Evolutionary conservation across 495 filamentous ascomycete genomes (phyloP).

Genomic region (Beverwykella pulmonaria): DNA sequence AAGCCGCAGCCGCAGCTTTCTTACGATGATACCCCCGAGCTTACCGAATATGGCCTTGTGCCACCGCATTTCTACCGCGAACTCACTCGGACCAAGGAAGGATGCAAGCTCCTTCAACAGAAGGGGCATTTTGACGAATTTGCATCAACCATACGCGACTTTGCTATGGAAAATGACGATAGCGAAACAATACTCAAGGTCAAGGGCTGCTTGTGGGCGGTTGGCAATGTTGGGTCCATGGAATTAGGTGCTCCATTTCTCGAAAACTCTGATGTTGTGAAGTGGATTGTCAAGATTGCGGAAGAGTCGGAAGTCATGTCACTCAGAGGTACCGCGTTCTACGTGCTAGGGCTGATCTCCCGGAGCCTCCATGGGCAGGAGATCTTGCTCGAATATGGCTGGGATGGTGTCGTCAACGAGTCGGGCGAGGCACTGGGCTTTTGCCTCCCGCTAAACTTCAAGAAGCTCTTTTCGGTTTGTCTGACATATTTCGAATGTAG

Average conservation of each 20-base stretch:
- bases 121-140: slow-evolving; percentile 98
- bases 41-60: slow-evolving; percentile 66
- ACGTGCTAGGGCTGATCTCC: slow-evolving; percentile 89
- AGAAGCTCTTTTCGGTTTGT: slow-evolving; percentile 71
- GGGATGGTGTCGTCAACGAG: slow-evolving; percentile 86
- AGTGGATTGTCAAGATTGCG: slow-evolving; percentile 82
- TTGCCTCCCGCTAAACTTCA: slow-evolving; percentile 79
- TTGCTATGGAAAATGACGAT: slow-evolving; percentile 80
- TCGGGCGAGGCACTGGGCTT: slow-evolving; percentile 83
- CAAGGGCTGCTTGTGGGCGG: slow-evolving; percentile 96
- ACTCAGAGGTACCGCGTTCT: slow-evolving; percentile 93
- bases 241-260: slow-evolving; percentile 93
- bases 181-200: slow-evolving; percentile 87
- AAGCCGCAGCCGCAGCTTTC: slow-evolving; percentile 50
- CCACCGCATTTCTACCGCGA: slow-evolving; percentile 98
- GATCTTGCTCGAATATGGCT: slow-evolving; percentile 81
- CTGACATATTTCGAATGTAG: not conserved
- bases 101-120: slow-evolving; percentile 82
- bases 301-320: slow-evolving; percentile 84
- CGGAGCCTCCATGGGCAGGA: slow-evolving; percentile 89
- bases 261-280: slow-evolving; percentile 81
- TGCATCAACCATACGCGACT: slow-evolving; percentile 80
- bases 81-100: slow-evolving; percentile 87
- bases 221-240: slow-evolving; percentile 98
- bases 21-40: slow-evolving; percentile 59